Base-by-base conservation (phyloP, 2,329 filamentous ascomycete species). In the Ascochyta lentis region DNA sequence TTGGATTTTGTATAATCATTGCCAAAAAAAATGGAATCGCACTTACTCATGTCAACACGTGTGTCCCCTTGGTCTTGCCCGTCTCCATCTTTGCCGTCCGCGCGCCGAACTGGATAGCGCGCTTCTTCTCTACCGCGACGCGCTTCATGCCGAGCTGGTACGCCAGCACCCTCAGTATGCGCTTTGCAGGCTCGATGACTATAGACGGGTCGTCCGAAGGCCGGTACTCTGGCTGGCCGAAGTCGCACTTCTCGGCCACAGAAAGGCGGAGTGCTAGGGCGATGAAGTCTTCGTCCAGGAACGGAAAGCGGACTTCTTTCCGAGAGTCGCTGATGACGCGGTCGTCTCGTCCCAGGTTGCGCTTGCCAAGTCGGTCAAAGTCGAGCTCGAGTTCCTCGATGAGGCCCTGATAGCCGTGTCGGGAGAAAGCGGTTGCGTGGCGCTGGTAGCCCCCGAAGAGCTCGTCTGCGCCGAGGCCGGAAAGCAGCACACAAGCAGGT, bases 321-420 rank as follows among this genome's bases (percentile, higher is more conserved):
- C 90, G 87, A 90, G 93, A 98, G 69, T 96, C 85, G 2, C 91
- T 88, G 75, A 97, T 91, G 16, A 93, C 89, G 23, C 95, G 86
- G 76, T 99, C 96, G 69, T 99, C 95, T 9, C 95, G 87, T 4
- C 95, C 96, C 7, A 99, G 83, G 63, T 99, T 99, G n/a, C 95
- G 86, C 76, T 95, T 92, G 1, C 94, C 93, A 1, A 99, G 85
- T 23, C 96, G 86, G 43, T 85, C 81, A 34, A 98, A 89, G 59
- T 99, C 95, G 3, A 98, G 82, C 56, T 90, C 86, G 5, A 99
- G 84, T 76, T 99, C 94, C 1, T 91, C 85, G 4, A 93, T 78
- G 1, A 99, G 83, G 0, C 89, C 91, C 0, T 77, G 58, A 64
- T 91, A 92, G 0, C 91, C 89, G 16, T 79, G 77, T 7, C 89